These are phyloP conservation scores for Termitomyces sp. DNA, from an alignment of 768 basidiomycete genomes.

Conservation along the genomic window DNA sequence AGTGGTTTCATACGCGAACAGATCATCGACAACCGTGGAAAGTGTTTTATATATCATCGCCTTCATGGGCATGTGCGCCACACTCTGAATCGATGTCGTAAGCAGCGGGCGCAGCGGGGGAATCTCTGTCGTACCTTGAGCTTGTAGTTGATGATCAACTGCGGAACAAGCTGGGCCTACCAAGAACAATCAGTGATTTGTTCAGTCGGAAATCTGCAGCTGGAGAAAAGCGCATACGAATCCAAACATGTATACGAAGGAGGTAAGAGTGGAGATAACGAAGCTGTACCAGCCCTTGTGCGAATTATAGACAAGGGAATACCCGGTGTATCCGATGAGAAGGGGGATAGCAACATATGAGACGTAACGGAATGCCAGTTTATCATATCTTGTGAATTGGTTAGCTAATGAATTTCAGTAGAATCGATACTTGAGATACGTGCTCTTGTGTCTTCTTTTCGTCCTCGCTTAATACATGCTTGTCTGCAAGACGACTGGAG, in stretches of 20 bases:
- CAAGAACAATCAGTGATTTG: neutral
- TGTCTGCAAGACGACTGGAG: slow-evolving; percentile 47
- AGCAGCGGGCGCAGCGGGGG: slow-evolving; percentile 8
- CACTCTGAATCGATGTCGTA: slow-evolving; percentile 49
- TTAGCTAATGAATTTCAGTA: neutral
- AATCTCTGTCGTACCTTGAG: slow-evolving; percentile 60
- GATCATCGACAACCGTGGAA: slow-evolving; percentile 87
- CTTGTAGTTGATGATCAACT: slow-evolving; percentile 96
- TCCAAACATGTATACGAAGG: slow-evolving; percentile 95
- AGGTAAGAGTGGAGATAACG: slow-evolving; percentile 86
- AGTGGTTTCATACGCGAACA: slow-evolving; percentile 65
- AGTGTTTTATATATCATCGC: slow-evolving; percentile 95
- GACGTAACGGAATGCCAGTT: slow-evolving; percentile 91
- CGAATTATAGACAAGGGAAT: slow-evolving; percentile 76
- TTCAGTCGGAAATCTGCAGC: neutral
- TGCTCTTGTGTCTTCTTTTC: slow-evolving; percentile 98
- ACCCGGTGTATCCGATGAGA: slow-evolving; percentile 69
- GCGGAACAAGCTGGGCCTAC: slow-evolving; percentile 81
- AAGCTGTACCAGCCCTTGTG: slow-evolving; percentile 98
- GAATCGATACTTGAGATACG: slow-evolving; percentile 1
- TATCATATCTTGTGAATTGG: slow-evolving; percentile 62
- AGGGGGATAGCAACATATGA: slow-evolving; percentile 84
- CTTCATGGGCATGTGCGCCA: slow-evolving; percentile 98
- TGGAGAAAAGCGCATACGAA: slow-evolving; percentile 63
- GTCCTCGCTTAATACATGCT: slow-evolving; percentile 93